Evolutionary conservation across 805 yeast species (phyloP), one percentile per base, ranked within the genome.

Genomic region (Candida ulmi): DNA sequence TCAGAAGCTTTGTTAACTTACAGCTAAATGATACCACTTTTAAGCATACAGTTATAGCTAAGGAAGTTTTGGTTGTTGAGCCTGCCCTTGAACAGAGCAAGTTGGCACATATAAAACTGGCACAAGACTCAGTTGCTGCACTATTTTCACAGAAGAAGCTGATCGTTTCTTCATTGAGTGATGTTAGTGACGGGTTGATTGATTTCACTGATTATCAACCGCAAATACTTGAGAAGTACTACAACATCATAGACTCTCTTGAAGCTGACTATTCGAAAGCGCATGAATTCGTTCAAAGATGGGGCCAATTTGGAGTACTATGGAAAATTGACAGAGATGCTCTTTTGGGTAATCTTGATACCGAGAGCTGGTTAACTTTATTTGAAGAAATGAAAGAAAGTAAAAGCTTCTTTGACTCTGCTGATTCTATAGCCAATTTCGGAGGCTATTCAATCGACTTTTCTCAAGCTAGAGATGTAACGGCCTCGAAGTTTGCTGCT

Each of bases 231-330:
- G 16, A 24, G 0, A 51, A 57, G 5, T 46, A 63, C 33, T 39
- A 47, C 8, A 18, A 37, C 1, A 53, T 60, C 5, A 37, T 64
- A 13, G 37, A 36, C 2, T 40, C 45, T 4, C 52, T 77, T 6
- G 74, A 72, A n/a, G 17, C 17, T 0, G 41, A 61, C 4, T 51
- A 63, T 16, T 29, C 34, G 0, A 41, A 53, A 3, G 69, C 74
- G 0, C 33, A 48, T 0, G 37, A 15, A 0, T 80, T 78, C 47
- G 56, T 72, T 15, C 39, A 50, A 1, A 61, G 63, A 15, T 85
- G 95, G 95, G 49, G 52, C 2, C 60, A 58, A 17, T 63, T 81
- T 21, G 83, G 80, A 51, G 57, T 69, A 1, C 55, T 83, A 5
- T 80, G 88, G 86, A 79, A 74, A 43, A 48, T 80, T 9, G 64